Conservation (phyloP, 169 alveolate species). For the Babesia ovis region DNA sequence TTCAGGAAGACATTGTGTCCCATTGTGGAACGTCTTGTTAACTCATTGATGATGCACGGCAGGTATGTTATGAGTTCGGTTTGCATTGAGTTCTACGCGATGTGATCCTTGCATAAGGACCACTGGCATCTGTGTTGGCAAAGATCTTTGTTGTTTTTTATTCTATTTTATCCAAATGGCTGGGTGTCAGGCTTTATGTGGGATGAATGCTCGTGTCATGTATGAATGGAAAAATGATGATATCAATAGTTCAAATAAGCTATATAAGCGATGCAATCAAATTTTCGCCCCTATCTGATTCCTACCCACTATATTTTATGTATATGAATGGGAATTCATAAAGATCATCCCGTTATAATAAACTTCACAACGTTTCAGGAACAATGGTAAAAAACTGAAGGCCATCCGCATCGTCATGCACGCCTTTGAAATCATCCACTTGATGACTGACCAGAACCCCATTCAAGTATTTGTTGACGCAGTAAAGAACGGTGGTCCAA, state of each 20-base stretch:
- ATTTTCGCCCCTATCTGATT: constrained; percentile 77
- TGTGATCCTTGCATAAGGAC: too few relatives aligned
- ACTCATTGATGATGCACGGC: constrained; percentile 87
- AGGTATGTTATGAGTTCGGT: constrained; percentile 50
- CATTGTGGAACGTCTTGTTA: constrained; percentile 96
- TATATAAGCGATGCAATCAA: constrained; percentile 54
- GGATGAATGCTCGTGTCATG: not conserved
- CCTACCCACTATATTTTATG: constrained; percentile 50
- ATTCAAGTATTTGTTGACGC: constrained; percentile 96
- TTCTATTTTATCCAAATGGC: too few relatives aligned
- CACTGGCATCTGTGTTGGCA: too few relatives aligned
- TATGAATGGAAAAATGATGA: constrained; percentile 54
- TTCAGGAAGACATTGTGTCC: constrained; percentile 99
- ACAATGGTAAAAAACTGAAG: constrained; percentile 98
- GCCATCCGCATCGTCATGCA: constrained; percentile 97
- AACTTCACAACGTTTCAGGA: constrained; percentile 74
- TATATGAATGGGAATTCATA: constrained; percentile 75
- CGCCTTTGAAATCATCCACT: constrained; percentile 96
- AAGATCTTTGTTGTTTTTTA: too few relatives aligned
- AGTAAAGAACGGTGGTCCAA: constrained; percentile 97
- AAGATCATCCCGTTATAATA: not conserved
- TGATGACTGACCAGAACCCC: constrained; percentile 97
- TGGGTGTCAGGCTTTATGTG: not conserved
- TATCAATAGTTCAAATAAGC: constrained; percentile 54
- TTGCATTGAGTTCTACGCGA: too few relatives aligned